Base-by-base conservation (phyloP, 2,329 filamentous ascomycete genomes). In the Calonectria pseudoturangicola region DNA sequence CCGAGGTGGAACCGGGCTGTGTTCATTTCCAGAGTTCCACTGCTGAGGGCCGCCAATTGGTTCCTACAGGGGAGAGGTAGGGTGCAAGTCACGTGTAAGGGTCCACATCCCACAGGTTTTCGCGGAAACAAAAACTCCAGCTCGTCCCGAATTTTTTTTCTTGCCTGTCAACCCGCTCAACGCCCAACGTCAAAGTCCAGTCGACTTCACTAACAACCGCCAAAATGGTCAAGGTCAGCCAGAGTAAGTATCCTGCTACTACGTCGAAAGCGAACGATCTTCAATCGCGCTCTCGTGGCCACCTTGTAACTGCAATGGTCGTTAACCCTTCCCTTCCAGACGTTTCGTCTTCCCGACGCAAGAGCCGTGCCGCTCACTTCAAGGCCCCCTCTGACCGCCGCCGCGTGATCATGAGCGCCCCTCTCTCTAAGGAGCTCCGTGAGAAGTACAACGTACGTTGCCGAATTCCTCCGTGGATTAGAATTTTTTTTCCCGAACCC, bases 351-450 rank as follows among this genome's bases (percentile, higher is more conserved):
- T 98, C 95, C 85, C 93, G 96, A 89, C 94, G 96, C 90, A 99
- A 99, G 95, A 97, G 95, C 89, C 95, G 97, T 89, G 98, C 98
- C 92, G 94, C 95, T 86, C 96, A 99, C 92, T 99, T 98, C 93
- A 90, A 91, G 87, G 97, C 97, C 81, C 95, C 96, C 82, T 98
- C 96, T 87, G 95, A 94, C 90, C 92, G 95, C 86, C 96, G 97
- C 88, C 95, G 97, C 86, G 91, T 93, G 83, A 98, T 98, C 90
- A 98, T 99, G 96, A 96, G 94, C 90, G 96, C 97, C 81, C 94
- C 95, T 83, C 92, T 98, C 82, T 94, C 91, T 91, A 98, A 98
- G 92, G 97, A 99, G 91, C 93, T 99, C 86, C 93, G 95, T 86
- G 96, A 98, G 89, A 97, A 99, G 93, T 94, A 99, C 94, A 98